phyloP scores from a whole-genome alignment of 1,139 yeast species.

The Kurtzmaniella quercitrusa region DNA sequence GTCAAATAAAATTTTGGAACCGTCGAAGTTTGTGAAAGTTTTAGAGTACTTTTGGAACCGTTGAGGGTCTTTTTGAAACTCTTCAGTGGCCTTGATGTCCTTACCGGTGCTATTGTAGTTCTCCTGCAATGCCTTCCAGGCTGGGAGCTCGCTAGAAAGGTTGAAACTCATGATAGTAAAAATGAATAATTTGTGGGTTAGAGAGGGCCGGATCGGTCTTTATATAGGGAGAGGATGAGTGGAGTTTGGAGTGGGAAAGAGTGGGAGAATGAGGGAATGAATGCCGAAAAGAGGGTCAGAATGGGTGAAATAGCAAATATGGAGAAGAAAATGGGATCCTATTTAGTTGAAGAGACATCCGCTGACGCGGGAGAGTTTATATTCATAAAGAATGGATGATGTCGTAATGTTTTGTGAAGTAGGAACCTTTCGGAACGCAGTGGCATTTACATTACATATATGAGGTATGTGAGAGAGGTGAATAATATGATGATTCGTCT shows the following conservation, averaged over 20 bases:
- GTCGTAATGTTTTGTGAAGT: no score
- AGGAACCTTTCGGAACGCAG: no score
- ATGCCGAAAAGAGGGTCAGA: no score
- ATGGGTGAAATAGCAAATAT: no score
- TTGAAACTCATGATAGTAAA: constrained; percentile 34
- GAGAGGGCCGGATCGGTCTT: neutral
- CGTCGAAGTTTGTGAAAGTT: constrained; percentile 79
- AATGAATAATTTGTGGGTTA: neutral
- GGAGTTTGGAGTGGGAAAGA: no score
- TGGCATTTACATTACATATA: no score
- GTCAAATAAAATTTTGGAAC: constrained; percentile 85
- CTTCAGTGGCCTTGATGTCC: constrained; percentile 67
- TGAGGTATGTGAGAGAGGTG: no score
- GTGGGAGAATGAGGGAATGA: no score
- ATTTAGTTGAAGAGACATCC: no score
- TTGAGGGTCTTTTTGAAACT: constrained; percentile 66
- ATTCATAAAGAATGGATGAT: no score
- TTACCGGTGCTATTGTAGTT: constrained; percentile 66
- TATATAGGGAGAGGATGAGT: neutral
- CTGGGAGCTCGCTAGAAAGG: constrained; percentile 70
- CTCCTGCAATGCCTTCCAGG: constrained; percentile 77
- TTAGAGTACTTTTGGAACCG: constrained; percentile 75
- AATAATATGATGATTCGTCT: no score
- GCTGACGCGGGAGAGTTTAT: neutral
- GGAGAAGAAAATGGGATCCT: no score